These are phyloP conservation scores for Hemileccinum impolitum DNA, from an alignment of 768 basidiomycete species.

Conservation along the genomic window DNA sequence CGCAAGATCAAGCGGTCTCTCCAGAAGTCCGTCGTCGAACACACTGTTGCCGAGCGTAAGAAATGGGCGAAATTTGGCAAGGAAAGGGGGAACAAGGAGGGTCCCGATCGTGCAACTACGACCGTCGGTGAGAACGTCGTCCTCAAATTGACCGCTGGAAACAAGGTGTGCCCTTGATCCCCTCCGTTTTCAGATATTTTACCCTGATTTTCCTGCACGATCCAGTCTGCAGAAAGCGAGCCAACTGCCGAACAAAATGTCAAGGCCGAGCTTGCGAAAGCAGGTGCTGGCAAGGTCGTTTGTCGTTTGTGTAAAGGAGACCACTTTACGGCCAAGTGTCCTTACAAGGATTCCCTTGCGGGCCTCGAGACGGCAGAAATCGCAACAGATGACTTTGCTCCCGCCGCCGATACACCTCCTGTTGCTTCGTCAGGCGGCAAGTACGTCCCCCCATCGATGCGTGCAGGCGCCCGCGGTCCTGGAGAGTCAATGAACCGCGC, in stretches of 20 bases:
- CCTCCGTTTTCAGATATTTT: neutral
- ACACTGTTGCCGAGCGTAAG: slow-evolving; percentile 89
- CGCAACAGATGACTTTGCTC: slow-evolving; percentile 35
- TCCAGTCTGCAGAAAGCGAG: slow-evolving; percentile 63
- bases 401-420: slow-evolving; percentile 31
- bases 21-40: slow-evolving; percentile 91
- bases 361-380: slow-evolving; percentile 59
- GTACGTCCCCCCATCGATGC: slow-evolving; percentile 94
- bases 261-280: slow-evolving; percentile 64
- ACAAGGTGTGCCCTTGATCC: slow-evolving; percentile 44
- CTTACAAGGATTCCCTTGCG: slow-evolving; percentile 91
- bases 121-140: slow-evolving; percentile 78
- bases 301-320: slow-evolving; percentile 96
- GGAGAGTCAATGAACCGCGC: slow-evolving; percentile 67
- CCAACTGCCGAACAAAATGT: slow-evolving; percentile 59
- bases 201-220: neutral
- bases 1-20: slow-evolving; percentile 82
- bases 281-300: slow-evolving; percentile 82
- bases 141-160: slow-evolving; percentile 60
- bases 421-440: slow-evolving; percentile 57
- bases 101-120: slow-evolving; percentile 91
- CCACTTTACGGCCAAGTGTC: slow-evolving; percentile 98
- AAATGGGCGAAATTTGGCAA: slow-evolving; percentile 92
- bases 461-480: slow-evolving; percentile 59
- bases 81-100: slow-evolving; percentile 82